Conservation (phyloP, 352 stramenopile genomes). For the Pythium guiyangense region DNA sequence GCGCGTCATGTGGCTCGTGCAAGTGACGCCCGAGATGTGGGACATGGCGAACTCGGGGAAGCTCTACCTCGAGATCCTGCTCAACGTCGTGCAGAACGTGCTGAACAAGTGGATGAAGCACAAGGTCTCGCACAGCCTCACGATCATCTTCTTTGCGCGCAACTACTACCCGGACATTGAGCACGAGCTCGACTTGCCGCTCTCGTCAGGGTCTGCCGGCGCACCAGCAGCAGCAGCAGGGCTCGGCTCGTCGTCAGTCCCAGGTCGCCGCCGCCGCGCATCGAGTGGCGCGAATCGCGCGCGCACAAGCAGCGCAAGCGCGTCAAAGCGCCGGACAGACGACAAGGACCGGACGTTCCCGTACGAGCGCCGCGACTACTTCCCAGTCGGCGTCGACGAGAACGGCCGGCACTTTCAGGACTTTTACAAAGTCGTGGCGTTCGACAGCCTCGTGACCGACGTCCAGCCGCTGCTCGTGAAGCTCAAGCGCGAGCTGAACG, state of each 20-base stretch:
- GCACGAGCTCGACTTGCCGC: conserved; percentile 24
- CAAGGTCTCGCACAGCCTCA: conserved; percentile 90
- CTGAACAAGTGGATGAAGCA: conserved; percentile 89
- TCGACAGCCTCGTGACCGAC: conserved; percentile 70
- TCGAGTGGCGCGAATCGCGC: conserved; percentile 9
- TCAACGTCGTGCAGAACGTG: conserved; percentile 76
- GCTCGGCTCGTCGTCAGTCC: conserved; percentile 2
- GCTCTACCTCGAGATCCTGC: conserved; percentile 90
- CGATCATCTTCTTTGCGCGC: conserved; percentile 90
- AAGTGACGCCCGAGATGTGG: conserved; percentile 95
- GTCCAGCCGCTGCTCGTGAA: conserved; percentile 59
- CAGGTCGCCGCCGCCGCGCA: conserved; percentile 5
- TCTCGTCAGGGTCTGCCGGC: not conserved
- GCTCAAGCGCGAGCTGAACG: conserved; percentile 78
- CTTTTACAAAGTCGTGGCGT: conserved; percentile 83
- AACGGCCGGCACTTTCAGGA: conserved; percentile 78
- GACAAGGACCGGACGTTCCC: conserved; percentile 54
- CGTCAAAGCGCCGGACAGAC: conserved; percentile 16
- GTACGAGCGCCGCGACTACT: conserved; percentile 57
- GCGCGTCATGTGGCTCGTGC: conserved; percentile 97
- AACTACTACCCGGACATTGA: conserved; percentile 86
- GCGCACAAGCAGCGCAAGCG: not conserved
- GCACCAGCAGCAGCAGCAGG: not conserved
- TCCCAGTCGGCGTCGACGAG: conserved; percentile 70
- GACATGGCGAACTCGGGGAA: conserved; percentile 88